Base-by-base conservation (phyloP, 257 asterid genomes). In the Petrea volubilis region DNA sequence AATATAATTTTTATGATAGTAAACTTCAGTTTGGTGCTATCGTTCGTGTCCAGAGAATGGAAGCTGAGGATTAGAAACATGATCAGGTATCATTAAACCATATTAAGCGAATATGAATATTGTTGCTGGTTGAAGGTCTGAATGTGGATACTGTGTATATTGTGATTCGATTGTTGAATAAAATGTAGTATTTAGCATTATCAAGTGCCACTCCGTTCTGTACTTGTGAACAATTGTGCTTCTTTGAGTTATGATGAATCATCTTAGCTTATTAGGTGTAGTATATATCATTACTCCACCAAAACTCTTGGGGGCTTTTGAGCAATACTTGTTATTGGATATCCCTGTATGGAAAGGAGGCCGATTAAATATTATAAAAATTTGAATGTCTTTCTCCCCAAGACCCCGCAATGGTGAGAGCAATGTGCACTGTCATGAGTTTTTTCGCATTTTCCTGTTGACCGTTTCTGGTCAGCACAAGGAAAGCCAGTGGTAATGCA, bases 41-140 rank as follows among this genome's bases (percentile, higher is more conserved):
- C 17, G 15, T 56, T 34, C 33, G 23, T 28, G n/a, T 23, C 64
- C 27, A 34, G 46, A 17, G 65, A 34, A 50, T 18, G 51, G 65
- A 80, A 79, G 83, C 52, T 29, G 50, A 41, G 60, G 55, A 50
- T 47, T 27, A 12, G 73, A 64, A 64, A 28, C 74, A 73, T 61
- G 52, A 56, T 64, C 81, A 77, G 84, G 81, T 81, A 84, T 55
- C 74, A 7, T 52, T 68, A n/a, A n/a, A 41, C 68, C 73, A 64
- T 47, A 56, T 51, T 58, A n/a, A 40, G 70, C 74, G 64, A 27
- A 74, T 63, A 53, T 36, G 76, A 58, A n/a, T 63, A 46, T 67
- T 59, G 68, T 49, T 67, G 38, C n/a, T n/a, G n/a, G 58, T 61
- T 51, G 64, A 9, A 31, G 51, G 44, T 77, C 13, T 58, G 43